Percentiles rank a stretch among this genome's conserved stretches.
Evolutionary conservation across 768 basidiomycete species (phyloP).

Genomic region (Lentinula raphanica): DNA sequence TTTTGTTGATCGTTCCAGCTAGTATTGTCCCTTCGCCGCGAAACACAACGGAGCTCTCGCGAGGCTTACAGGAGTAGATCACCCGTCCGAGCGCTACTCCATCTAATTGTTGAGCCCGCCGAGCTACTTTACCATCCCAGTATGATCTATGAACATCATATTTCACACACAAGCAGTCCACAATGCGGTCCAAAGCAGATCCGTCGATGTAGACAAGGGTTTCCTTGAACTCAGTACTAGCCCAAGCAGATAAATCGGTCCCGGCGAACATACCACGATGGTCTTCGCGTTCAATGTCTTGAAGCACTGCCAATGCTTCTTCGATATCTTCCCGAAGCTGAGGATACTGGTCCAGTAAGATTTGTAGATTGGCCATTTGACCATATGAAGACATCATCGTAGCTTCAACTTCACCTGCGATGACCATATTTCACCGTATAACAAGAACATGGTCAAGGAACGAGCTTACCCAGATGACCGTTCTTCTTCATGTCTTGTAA

Average conservation of each 20-base stretch:
- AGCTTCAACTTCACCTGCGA: slow-evolving; percentile 13
- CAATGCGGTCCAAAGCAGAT: not conserved
- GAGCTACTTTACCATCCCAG: not conserved
- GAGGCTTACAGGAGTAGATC: not conserved
- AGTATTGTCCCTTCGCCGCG: not conserved
- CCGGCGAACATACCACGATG: slow-evolving; percentile 7
- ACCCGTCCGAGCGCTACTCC: not conserved
- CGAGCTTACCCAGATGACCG: slow-evolving; percentile 12
- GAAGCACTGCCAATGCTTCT: slow-evolving; percentile 8
- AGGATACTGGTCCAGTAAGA: slow-evolving; percentile 11
- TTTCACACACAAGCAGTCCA: not conserved
- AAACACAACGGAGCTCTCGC: not conserved
- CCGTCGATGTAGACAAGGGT: not conserved
- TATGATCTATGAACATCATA: not conserved
- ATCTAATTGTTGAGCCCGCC: not conserved
- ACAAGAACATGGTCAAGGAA: not conserved
- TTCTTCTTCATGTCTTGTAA: slow-evolving; percentile 22
- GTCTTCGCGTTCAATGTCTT: slow-evolving; percentile 13
- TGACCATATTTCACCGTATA: not conserved
- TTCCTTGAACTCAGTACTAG: not conserved
- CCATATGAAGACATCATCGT: slow-evolving; percentile 11
- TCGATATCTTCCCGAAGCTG: not conserved
- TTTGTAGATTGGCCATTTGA: slow-evolving; percentile 11
- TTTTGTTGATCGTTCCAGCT: not conserved
- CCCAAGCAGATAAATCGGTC: not conserved